Evolutionary conservation across 768 basidiomycete genomes (phyloP).

Genomic region (Podaxis mareebaensis): DNA sequence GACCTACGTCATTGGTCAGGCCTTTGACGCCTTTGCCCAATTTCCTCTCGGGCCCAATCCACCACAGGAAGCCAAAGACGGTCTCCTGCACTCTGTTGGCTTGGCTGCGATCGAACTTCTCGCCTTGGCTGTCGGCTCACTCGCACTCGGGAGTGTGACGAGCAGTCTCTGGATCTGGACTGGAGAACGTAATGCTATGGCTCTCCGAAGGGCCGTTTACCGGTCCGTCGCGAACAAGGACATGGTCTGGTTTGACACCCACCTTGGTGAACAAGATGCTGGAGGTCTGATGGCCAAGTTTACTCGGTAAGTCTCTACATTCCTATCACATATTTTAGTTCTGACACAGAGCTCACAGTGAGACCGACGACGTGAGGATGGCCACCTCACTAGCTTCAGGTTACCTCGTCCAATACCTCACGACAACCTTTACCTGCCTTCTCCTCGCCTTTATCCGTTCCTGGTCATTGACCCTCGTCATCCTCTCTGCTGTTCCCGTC

Average conservation of each 20-base stretch:
- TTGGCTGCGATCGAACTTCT: conserved; percentile 65
- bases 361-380: conserved; percentile 90
- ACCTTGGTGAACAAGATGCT: conserved; percentile 66
- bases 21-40: conserved; percentile 69
- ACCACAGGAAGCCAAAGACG: conserved; percentile 41
- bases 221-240: conserved; percentile 63
- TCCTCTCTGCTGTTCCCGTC: conserved; percentile 85
- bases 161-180: conserved; percentile 84
- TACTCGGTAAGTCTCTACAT: conserved; percentile 52
- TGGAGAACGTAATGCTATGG: conserved; percentile 77
- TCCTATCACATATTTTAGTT: background rate
- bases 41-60: conserved; percentile 35
- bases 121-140: conserved; percentile 61
- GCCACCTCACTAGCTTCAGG: conserved; percentile 83
- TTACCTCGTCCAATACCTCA: conserved; percentile 75
- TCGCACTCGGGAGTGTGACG: conserved; percentile 74
- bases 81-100: conserved; percentile 58
- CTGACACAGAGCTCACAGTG: conserved; percentile 46
- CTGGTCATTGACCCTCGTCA: conserved; percentile 85
- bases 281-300: conserved; percentile 95
- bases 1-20: conserved; percentile 78
- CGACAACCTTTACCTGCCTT: conserved; percentile 77
- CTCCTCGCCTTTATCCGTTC: conserved; percentile 80
- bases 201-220: conserved; percentile 70
- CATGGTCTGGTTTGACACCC: conserved; percentile 90